These are phyloP conservation scores for Bretschneidera sinensis DNA, from an alignment of 345 rosid genomes.

Conservation along the genomic window DNA sequence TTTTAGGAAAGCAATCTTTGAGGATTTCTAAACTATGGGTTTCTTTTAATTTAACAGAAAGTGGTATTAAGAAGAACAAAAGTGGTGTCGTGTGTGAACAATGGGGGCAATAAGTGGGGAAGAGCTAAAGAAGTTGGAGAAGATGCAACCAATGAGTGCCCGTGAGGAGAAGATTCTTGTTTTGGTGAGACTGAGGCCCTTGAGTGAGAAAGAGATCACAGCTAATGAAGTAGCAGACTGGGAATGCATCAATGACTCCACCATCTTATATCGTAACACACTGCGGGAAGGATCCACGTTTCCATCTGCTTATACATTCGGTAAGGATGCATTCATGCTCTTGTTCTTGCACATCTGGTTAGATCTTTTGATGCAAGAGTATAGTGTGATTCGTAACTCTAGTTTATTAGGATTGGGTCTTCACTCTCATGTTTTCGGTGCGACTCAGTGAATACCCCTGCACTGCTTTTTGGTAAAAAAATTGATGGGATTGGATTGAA, in stretches of 20 bases:
- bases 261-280: constrained; percentile 82
- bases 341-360: not conserved
- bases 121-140: constrained; percentile 66
- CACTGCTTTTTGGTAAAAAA: not conserved
- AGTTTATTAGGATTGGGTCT: not conserved
- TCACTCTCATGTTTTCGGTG: too few relatives aligned
- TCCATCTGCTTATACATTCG: constrained; percentile 87
- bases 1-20: constrained; percentile 32
- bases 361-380: not conserved
- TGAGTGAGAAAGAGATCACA: constrained; percentile 75
- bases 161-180: constrained; percentile 90
- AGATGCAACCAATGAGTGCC: constrained; percentile 49
- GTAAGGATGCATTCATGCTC: constrained; percentile 33
- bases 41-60: constrained; percentile 15
- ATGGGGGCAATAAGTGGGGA: constrained; percentile 87
- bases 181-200: constrained; percentile 89
- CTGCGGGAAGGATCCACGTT: constrained; percentile 92
- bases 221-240: constrained; percentile 83
- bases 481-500: not conserved
- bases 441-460: not conserved
- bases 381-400: not conserved
- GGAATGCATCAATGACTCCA: constrained; percentile 90
- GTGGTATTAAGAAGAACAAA: constrained; percentile 22
- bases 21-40: constrained; percentile 23
- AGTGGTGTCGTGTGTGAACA: constrained; percentile 19